phyloP scores from a whole-genome alignment of 495 filamentous ascomycete genomes.

The Lentithecium fluviatile region DNA sequence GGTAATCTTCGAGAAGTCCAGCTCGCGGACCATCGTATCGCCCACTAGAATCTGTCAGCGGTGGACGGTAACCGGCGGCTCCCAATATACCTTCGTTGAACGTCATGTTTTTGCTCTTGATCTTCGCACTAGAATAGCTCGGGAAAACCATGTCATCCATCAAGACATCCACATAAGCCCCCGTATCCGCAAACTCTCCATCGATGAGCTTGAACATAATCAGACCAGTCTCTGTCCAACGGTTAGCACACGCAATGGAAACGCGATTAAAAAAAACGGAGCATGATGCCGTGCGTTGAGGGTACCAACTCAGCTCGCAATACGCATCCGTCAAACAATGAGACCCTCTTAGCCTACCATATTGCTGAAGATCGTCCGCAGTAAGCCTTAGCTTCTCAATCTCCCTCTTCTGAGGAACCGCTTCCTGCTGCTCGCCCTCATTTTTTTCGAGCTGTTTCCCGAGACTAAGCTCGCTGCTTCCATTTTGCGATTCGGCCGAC shows the following conservation, averaged over 20 bases:
- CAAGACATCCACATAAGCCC: constrained; percentile 79
- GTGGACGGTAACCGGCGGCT: not conserved
- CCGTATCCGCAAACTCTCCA: constrained; percentile 70
- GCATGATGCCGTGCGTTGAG: not conserved
- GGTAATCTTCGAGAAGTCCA: constrained; percentile 91
- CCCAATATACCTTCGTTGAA: constrained; percentile 71
- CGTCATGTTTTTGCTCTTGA: constrained; percentile 61
- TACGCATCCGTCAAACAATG: not conserved
- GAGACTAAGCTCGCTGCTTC: constrained; percentile 40
- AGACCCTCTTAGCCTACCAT: constrained; percentile 53
- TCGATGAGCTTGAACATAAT: constrained; percentile 94
- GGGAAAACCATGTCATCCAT: constrained; percentile 96
- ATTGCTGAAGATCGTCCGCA: constrained; percentile 72
- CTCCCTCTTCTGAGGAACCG: constrained; percentile 47
- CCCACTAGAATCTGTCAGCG: constrained; percentile 55
- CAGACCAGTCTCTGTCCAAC: constrained; percentile 59
- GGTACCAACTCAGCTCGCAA: constrained; percentile 13
- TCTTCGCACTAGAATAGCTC: constrained; percentile 74
- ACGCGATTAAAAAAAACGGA: not conserved
- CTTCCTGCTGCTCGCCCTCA: constrained; percentile 58
- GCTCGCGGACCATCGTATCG: constrained; percentile 92
- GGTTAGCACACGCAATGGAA: constrained; percentile 2
- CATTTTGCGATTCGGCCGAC: not conserved
- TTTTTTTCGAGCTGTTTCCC: constrained; percentile 47
- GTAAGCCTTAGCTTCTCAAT: constrained; percentile 74